Evolutionary conservation across 345 rosid genomes (phyloP).

Genomic region (Melastoma malabathricum): DNA sequence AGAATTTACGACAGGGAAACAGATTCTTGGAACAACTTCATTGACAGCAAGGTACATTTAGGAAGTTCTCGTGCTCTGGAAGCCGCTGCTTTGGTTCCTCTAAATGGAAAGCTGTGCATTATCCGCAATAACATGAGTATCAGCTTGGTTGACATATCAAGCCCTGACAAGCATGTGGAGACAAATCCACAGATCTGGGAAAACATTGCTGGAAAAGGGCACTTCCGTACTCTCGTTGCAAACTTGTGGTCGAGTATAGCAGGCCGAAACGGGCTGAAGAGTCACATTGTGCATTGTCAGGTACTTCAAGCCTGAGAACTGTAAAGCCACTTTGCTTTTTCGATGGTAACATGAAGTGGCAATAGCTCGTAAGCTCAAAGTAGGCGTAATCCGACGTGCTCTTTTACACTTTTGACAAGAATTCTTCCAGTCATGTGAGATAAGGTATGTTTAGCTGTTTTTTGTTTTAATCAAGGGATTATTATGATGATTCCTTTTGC

Average conservation of each 20-base stretch:
- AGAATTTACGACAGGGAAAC: conserved; percentile 59
- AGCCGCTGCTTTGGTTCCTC: conserved; percentile 91
- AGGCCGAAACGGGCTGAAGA: conserved; percentile 74
- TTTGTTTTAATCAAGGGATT: too few species aligned
- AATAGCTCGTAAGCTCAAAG: too few species aligned
- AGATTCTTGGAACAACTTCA: conserved; percentile 71
- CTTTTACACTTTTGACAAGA: too few species aligned
- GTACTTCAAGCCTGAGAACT: conserved; percentile 76
- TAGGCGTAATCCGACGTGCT: too few species aligned
- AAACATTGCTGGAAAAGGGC: conserved; percentile 69
- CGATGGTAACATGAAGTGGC: too few species aligned
- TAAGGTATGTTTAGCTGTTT: too few species aligned
- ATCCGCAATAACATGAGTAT: conserved; percentile 92
- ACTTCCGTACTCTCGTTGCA: conserved; percentile 60
- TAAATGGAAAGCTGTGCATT: conserved; percentile 75
- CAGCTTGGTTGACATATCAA: conserved; percentile 78
- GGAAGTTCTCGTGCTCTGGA: conserved; percentile 73
- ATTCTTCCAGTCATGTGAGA: too few species aligned
- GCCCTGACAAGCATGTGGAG: conserved; percentile 47
- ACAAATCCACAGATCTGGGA: conserved; percentile 77
- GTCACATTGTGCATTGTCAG: conserved; percentile 90
- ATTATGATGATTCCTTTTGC: too few species aligned
- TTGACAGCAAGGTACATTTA: conserved; percentile 81
- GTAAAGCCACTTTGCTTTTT: too few species aligned
- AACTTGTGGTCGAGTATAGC: conserved; percentile 86